Evolutionary conservation across 1,284 basidiomycete genomes (phyloP), one percentile per base, ranked within the genome.

Genomic region (Blastosporella zonata): DNA sequence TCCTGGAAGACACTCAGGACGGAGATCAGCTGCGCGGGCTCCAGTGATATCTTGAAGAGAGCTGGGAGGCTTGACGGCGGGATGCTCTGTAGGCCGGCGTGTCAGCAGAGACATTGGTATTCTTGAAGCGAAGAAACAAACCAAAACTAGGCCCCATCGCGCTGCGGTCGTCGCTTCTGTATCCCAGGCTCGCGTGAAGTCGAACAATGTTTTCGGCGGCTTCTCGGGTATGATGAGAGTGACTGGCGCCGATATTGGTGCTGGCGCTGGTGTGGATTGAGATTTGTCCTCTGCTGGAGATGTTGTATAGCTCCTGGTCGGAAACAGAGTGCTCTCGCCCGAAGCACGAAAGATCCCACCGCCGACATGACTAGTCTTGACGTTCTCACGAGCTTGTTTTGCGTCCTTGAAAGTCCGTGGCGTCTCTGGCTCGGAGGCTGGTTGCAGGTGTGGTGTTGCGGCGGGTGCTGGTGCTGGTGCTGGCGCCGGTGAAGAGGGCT

Each of bases 31-130:
- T 84, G 59, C 1, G 71, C 60, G 0, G 87, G 76, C 39, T 87
- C 86, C 22, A 90, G 70, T 0, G 84, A 84, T 0, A 70, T 78
- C 57, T 84, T 75, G 64, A 84, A 86, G 36, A 89, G 63, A 0
- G 69, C 53, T 0, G 82, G 81, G 9, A 88, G 62, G n/a, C 69
- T 65, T 6, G 66, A 37, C 0, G 84, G 78, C 0, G 76, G 65
- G 39, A 88, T 71, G 33, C 70, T 71, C 79, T 86, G 56, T 7
- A 15, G 1, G n/a, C n/a, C 25, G 6, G 33, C 17, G n/a, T n/a
- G 13, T 28, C 1, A 49, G 18, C 28, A 15, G 3, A 13, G 10
- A 22, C 4, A n/a, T 10, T 28, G 23, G 13, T n/a, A n/a, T 33
- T 21, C 12, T 29, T 38, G 36, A 13, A 41, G 40, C 28, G 28